Percentiles rank a stretch among this genome's conserved stretches.
These are phyloP conservation scores for Tricholoma matsutake DNA, from an alignment of 768 basidiomycete genomes.

Conservation along the genomic window DNA sequence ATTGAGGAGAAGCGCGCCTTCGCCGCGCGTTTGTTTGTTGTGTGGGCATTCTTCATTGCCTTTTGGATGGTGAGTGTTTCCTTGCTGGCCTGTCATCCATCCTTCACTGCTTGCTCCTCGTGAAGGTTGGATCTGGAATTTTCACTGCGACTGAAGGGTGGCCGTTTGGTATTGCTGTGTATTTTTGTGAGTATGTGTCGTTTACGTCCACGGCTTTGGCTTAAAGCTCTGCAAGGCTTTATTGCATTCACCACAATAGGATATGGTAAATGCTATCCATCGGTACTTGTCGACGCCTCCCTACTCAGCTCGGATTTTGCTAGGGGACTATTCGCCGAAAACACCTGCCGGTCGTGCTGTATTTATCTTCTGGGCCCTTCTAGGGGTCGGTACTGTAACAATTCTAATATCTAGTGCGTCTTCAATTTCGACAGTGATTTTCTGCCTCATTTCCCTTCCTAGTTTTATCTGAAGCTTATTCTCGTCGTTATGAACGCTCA, in stretches of 20 bases:
- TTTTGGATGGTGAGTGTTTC: conserved; percentile 67
- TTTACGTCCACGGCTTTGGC: neutral
- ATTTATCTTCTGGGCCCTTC: conserved; percentile 75
- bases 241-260: conserved; percentile 74
- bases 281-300: neutral
- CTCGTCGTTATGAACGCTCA: conserved; percentile 57
- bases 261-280: conserved; percentile 38
- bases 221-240: conserved; percentile 46
- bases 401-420: conserved; percentile 65
- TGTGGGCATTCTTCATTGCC: conserved; percentile 59
- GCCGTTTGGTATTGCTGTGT: conserved; percentile 59
- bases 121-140: conserved; percentile 62
- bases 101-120: neutral
- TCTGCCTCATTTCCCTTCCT: neutral
- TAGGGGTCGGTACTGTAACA: conserved; percentile 76
- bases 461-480: conserved; percentile 69
- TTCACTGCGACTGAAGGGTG: conserved; percentile 71
- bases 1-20: conserved; percentile 56
- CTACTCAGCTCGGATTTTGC: neutral
- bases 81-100: neutral
- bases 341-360: conserved; percentile 71
- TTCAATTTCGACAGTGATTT: neutral
- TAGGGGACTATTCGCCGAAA: conserved; percentile 58
- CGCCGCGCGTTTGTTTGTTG: conserved; percentile 51
- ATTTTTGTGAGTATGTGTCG: conserved; percentile 57